These are phyloP conservation scores for Striga asiatica DNA, from an alignment of 257 asterid genomes.

Conservation along the genomic window DNA sequence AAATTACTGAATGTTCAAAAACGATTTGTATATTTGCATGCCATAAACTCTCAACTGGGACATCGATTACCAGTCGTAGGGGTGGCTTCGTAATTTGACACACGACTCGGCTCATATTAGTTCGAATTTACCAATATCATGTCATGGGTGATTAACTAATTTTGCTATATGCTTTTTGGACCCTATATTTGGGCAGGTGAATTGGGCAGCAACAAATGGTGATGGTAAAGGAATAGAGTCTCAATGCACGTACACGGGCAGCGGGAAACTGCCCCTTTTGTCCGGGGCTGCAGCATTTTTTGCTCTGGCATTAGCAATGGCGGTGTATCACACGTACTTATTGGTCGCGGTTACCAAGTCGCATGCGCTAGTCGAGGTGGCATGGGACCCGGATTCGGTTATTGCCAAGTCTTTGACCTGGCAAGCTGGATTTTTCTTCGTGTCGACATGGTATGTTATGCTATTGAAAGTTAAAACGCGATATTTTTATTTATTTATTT, in stretches of 20 bases:
- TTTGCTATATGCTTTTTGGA: background rate
- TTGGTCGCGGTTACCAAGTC: slow-evolving; percentile 51
- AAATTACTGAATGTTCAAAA: too few relatives aligned
- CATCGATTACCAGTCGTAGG: background rate
- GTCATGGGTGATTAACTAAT: too few relatives aligned
- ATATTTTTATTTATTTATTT: too few relatives aligned
- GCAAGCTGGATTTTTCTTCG: slow-evolving; percentile 75
- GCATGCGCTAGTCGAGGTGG: slow-evolving; percentile 25
- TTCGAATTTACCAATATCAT: too few relatives aligned
- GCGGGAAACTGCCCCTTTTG: slow-evolving; percentile 54
- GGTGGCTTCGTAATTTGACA: background rate
- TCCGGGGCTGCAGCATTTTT: slow-evolving; percentile 59
- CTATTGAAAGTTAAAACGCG: too few relatives aligned
- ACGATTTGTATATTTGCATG: background rate
- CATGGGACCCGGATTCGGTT: slow-evolving; percentile 49
- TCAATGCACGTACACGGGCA: slow-evolving; percentile 44
- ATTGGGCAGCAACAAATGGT: slow-evolving; percentile 24
- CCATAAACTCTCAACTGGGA: background rate
- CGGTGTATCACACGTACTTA: slow-evolving; percentile 50
- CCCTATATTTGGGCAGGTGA: slow-evolving; percentile 29
- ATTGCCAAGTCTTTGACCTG: slow-evolving; percentile 38
- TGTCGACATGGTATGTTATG: slow-evolving; percentile 69
- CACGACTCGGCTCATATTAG: background rate
- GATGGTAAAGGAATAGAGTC: slow-evolving; percentile 18
- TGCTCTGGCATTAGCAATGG: slow-evolving; percentile 65